phyloP scores from a whole-genome alignment of 768 basidiomycete genomes.

The Pisolithus sp. region DNA sequence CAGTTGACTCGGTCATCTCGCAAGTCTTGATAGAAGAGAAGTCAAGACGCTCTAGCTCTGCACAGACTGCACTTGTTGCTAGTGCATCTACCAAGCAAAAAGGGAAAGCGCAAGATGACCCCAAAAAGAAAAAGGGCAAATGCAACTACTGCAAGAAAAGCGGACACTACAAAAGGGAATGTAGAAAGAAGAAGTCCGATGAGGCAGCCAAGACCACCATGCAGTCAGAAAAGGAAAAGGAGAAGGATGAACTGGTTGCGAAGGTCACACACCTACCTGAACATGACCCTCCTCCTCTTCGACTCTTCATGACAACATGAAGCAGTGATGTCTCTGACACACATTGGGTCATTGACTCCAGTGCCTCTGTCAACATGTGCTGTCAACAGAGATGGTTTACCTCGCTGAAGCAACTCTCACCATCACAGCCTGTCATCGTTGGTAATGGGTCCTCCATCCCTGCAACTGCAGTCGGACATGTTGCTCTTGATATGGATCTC shows the following conservation, averaged over 20 bases:
- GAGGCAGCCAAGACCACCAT: background rate
- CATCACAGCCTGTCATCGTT: background rate
- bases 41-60: background rate
- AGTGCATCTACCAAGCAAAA: background rate
- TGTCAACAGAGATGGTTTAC: background rate
- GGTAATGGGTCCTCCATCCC: background rate
- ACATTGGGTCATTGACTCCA: slow-evolving; percentile 4
- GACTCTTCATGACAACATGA: background rate
- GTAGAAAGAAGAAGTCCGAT: background rate
- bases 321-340: background rate
- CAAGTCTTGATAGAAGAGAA: background rate
- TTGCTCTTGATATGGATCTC: background rate
- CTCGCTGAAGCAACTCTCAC: background rate
- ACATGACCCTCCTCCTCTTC: background rate
- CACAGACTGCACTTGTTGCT: background rate
- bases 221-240: background rate
- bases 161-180: background rate
- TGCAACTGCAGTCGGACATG: background rate
- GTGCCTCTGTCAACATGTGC: background rate
- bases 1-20: background rate
- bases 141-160: background rate
- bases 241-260: background rate
- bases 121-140: background rate
- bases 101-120: background rate
- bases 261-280: background rate